These are phyloP conservation scores for Francoa sonchifolia DNA, from an alignment of 441 rosid genomes.

Conservation along the genomic window DNA sequence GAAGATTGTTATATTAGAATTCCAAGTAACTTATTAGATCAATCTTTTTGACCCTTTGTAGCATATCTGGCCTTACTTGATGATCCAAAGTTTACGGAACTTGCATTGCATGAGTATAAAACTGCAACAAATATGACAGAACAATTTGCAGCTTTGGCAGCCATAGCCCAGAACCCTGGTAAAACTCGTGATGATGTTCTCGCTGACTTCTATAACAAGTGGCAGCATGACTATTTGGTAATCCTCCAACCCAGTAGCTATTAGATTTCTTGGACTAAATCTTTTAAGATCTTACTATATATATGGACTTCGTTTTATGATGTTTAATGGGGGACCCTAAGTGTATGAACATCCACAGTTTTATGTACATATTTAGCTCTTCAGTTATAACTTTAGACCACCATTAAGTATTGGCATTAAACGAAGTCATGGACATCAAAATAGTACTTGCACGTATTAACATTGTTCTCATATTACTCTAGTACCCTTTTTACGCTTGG, in stretches of 20 bases:
- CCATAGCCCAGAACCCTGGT: constrained; percentile 66
- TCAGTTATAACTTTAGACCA: too few species aligned
- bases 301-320: too few species aligned
- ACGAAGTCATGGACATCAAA: too few species aligned
- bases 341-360: too few species aligned
- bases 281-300: too few species aligned
- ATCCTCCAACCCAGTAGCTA: constrained; percentile 7
- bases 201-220: constrained; percentile 76
- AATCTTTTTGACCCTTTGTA: constrained; percentile 15
- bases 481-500: too few species aligned
- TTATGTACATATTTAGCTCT: too few species aligned
- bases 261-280: constrained; percentile 5
- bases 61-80: constrained; percentile 84
- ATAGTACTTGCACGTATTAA: too few species aligned
- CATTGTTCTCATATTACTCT: too few species aligned
- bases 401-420: too few species aligned
- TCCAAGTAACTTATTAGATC: constrained; percentile 5
- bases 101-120: constrained; percentile 59
- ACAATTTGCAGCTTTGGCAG: constrained; percentile 88
- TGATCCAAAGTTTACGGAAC: constrained; percentile 36
- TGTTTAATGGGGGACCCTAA: too few species aligned
- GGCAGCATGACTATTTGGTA: constrained; percentile 86
- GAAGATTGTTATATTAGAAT: neutral
- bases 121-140: constrained; percentile 88
- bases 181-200: constrained; percentile 66